Conservation (phyloP, 208 protist species). For the Leptomonas seymouri region DNA sequence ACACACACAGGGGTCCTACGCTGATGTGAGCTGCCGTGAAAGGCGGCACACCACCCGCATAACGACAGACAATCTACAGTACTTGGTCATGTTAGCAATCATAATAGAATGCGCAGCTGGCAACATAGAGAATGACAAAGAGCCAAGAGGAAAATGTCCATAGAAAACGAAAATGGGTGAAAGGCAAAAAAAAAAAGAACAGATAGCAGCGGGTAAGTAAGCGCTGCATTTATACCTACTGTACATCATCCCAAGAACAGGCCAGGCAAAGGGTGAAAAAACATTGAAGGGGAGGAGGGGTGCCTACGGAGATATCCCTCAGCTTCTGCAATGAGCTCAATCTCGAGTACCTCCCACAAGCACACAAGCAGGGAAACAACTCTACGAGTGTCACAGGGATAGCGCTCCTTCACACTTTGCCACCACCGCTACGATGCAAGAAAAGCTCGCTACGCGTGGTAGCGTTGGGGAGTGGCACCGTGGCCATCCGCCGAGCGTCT, state of each 20-base stretch:
- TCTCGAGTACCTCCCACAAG: no score
- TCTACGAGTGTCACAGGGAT: no score
- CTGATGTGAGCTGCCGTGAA: no score
- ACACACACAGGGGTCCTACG: no score
- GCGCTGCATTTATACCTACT: background rate
- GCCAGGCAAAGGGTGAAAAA: no score
- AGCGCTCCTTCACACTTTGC: background rate
- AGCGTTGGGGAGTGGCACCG: conserved; percentile 30
- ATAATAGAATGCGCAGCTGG: background rate
- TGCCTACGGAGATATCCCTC: no score
- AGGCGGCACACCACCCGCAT: no score
- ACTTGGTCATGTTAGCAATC: background rate
- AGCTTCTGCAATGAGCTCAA: no score
- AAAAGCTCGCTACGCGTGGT: conserved; percentile 33
- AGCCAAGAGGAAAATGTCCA: conserved; percentile 8
- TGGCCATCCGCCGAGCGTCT: conserved; percentile 25
- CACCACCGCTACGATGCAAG: background rate
- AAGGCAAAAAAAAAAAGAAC: conserved; percentile 4
- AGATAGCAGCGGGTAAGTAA: conserved; percentile 19
- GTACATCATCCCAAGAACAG: no score
- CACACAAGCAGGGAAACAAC: no score
- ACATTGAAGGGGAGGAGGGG: no score
- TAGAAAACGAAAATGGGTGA: conserved; percentile 13
- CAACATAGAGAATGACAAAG: background rate
- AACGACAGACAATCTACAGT: background rate